Percentiles rank a stretch among this genome's conserved stretches.
Evolutionary conservation across 1,284 basidiomycete species (phyloP).

Genomic region (Psilocybe mexicana): DNA sequence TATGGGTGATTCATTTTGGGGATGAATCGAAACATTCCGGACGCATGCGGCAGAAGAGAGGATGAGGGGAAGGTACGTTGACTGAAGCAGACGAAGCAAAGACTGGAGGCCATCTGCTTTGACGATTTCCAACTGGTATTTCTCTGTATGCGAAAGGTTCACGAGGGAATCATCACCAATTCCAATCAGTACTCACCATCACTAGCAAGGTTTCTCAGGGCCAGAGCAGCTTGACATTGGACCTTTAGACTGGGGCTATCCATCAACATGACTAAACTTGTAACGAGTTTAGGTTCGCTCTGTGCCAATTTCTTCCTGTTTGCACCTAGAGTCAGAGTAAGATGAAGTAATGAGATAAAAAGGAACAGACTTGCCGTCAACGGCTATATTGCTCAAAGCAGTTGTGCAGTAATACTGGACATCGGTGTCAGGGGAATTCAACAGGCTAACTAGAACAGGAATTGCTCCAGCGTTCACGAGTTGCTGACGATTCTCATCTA

Average conservation of each 20-base stretch:
- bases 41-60: conserved; percentile 98
- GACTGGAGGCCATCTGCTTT: conserved; percentile 93
- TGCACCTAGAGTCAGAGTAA: conserved; percentile 45
- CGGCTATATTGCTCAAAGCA: conserved; percentile 97
- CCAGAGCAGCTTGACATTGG: conserved; percentile 97
- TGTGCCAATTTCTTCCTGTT: conserved; percentile 97
- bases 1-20: conserved; percentile 98
- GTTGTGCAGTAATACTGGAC: conserved; percentile 99
- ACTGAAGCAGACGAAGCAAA: conserved; percentile 92
- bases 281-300: conserved; percentile 93
- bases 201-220: conserved; percentile 94
- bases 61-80: conserved; percentile 97
- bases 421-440: conserved; percentile 98
- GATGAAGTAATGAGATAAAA: neutral
- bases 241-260: conserved; percentile 98
- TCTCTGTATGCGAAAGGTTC: conserved; percentile 61
- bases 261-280: conserved; percentile 95
- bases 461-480: conserved; percentile 99
- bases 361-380: conserved; percentile 66
- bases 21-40: conserved; percentile 98
- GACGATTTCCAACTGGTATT: conserved; percentile 99
- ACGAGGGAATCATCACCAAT: neutral
- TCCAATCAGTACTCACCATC: conserved; percentile 66
- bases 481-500: conserved; percentile 98
- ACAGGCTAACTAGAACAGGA: conserved; percentile 92